These are phyloP conservation scores for Boletus rex-veris DNA, from an alignment of 768 basidiomycete genomes.

Conservation along the genomic window DNA sequence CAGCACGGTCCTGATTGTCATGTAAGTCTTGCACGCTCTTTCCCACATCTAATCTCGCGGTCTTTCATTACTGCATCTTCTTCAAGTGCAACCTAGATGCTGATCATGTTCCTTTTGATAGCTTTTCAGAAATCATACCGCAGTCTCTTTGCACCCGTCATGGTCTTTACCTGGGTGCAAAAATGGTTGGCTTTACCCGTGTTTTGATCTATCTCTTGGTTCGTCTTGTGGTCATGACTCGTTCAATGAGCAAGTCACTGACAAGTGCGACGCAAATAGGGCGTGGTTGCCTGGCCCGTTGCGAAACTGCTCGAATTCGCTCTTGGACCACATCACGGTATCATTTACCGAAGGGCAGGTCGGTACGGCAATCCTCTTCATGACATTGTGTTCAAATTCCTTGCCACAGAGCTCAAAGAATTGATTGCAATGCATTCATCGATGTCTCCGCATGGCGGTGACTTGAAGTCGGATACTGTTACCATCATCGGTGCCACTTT, in stretches of 20 bases:
- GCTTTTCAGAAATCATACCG: constrained; percentile 89
- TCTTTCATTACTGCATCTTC: background rate
- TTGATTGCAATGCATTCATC: constrained; percentile 85
- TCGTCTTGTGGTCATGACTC: background rate
- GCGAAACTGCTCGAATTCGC: constrained; percentile 76
- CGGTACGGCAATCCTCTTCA: background rate
- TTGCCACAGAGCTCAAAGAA: constrained; percentile 69
- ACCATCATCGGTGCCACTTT: constrained; percentile 88
- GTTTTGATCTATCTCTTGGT: constrained; percentile 69
- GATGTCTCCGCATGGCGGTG: constrained; percentile 72
- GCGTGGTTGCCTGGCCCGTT: constrained; percentile 78
- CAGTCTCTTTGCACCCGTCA: constrained; percentile 91
- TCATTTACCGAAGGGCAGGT: constrained; percentile 81
- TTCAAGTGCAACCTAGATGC: background rate
- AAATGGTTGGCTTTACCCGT: constrained; percentile 72
- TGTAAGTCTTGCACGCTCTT: constrained; percentile 49
- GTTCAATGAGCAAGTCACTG: background rate
- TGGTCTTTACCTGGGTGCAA: constrained; percentile 84
- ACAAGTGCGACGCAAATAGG: constrained; percentile 37
- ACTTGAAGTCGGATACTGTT: constrained; percentile 82
- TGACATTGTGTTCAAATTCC: background rate
- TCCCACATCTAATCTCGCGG: background rate
- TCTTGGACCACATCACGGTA: constrained; percentile 83
- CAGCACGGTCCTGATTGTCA: constrained; percentile 82
- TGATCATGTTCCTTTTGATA: constrained; percentile 29